Base-by-base conservation (phyloP, 257 asterid species). In the Fraxinus cuspidata region DNA sequence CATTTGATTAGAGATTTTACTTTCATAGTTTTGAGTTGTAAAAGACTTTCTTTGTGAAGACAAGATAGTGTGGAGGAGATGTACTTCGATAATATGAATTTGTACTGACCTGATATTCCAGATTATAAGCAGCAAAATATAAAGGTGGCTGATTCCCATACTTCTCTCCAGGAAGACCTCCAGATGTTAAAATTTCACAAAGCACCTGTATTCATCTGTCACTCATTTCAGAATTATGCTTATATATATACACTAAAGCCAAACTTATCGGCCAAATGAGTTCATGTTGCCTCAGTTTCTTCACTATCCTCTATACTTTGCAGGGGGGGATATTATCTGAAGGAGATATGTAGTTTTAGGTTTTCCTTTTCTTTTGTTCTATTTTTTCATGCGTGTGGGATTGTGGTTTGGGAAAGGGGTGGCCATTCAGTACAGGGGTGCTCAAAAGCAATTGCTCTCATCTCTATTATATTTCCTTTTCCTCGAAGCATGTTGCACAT, bases 51-150 rank as follows among this genome's bases (percentile, higher is more conserved):
- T 40, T 23, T 56, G 47, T 42, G 10, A 72, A 44, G 63, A 28
- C 5, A 47, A 74, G 56, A 70, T 7, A 51, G 23, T 1, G 13
- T 49, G 65, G 51, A 7, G 34, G 34, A 75, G 58, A 70, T 58
- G 51, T 58, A 49, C 51, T 10, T 27, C 0, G 28, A 68, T 18
- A 65, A 34, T 25, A 74, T 38, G 29, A 21, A 53, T 51, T 76
- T 51, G 56, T 23, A 78, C 77, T 53, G 70, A 89, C 94, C 92
- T 89, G 94, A 78, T 89, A 89, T 63, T 87, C 84, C 40, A 89
- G 87, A 83, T 89, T 92, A 82, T 89, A 90, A n/a, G 90, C 90
- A 31, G 92, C 89, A 79, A 90, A 85, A 74, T 83, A 90, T 10
- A 90, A 70, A 40, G 88, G 88, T 63, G 92, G 92, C 80, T 90